Evolutionary conservation across 805 yeast genomes (phyloP).

Genomic region (Yamadazyma phyllophila): DNA sequence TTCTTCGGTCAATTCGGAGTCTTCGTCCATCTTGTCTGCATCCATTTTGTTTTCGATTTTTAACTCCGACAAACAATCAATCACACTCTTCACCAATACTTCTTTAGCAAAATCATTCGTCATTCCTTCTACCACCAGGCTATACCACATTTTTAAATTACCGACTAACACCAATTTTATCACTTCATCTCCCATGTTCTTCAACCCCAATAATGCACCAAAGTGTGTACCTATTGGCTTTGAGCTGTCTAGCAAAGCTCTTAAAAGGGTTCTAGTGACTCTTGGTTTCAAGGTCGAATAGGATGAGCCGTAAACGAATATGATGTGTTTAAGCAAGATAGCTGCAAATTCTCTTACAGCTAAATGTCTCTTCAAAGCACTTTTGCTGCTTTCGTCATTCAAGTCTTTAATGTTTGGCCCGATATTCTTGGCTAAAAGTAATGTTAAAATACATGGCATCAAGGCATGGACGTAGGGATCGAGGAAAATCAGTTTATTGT

Average conservation of each 20-base stretch:
- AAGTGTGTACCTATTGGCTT: conserved; percentile 87
- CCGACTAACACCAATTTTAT: conserved; percentile 81
- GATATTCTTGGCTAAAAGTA: conserved; percentile 83
- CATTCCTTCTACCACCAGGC: conserved; percentile 49
- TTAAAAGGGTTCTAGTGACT: conserved; percentile 85
- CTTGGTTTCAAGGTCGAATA: conserved; percentile 90
- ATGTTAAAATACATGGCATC: conserved; percentile 93
- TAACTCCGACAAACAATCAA: conserved; percentile 56
- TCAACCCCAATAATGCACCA: conserved; percentile 85
- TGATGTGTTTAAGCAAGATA: conserved; percentile 73
- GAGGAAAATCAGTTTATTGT: conserved; percentile 79
- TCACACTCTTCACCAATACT: conserved; percentile 44
- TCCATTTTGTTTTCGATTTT: conserved; percentile 23
- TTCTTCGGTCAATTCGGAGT: conserved; percentile 32
- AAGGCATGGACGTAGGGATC: conserved; percentile 96
- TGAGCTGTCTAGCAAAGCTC: conserved; percentile 84
- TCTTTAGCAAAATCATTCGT: conserved; percentile 45
- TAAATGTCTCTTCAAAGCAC: conserved; percentile 34
- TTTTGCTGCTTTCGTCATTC: conserved; percentile 25
- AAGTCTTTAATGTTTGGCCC: conserved; percentile 51
- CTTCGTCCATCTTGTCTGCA: conserved; percentile 24
- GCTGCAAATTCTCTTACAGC: conserved; percentile 89
- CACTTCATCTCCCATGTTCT: conserved; percentile 83
- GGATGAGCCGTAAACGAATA: conserved; percentile 74
- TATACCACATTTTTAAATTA: conserved; percentile 78